These are phyloP conservation scores for Sphagnum tenellum DNA, from an alignment of 225 moss, liverwort and hornwort species.

Conservation along the genomic window DNA sequence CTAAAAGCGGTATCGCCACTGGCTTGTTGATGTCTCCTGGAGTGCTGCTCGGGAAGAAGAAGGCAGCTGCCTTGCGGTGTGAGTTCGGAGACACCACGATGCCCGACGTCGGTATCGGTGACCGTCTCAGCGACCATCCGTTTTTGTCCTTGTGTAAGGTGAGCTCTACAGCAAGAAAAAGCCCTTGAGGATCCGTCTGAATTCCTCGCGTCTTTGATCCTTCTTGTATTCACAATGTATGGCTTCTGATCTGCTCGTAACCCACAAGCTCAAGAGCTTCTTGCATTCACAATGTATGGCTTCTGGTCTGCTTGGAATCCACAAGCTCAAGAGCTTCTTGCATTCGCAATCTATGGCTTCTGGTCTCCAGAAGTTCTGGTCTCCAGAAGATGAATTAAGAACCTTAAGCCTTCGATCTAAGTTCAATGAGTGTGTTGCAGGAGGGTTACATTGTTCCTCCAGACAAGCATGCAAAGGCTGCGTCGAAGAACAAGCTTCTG, in stretches of 20 bases:
- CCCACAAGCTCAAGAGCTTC: not conserved
- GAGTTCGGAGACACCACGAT: slow-evolving; percentile 19
- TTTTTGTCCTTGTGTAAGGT: slow-evolving; percentile 67
- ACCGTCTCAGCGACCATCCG: slow-evolving; percentile 29
- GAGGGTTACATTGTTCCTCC: slow-evolving; percentile 43
- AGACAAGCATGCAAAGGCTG: slow-evolving; percentile 8
- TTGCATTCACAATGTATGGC: not conserved
- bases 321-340: not conserved
- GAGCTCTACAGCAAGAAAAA: not conserved
- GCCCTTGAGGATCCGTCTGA: too few species aligned
- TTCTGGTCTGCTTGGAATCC: not conserved
- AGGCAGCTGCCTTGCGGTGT: slow-evolving; percentile 15
- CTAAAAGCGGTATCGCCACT: slow-evolving; percentile 29
- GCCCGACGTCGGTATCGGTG: slow-evolving; percentile 57
- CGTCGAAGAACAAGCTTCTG: slow-evolving; percentile 23
- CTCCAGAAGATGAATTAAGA: too few species aligned
- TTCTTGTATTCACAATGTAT: not conserved
- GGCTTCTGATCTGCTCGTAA: not conserved
- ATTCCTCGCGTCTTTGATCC: not conserved
- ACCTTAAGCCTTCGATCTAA: too few species aligned
- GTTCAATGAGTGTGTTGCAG: slow-evolving; percentile 5
- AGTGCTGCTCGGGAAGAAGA: slow-evolving; percentile 34
- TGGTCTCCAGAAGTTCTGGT: too few species aligned
- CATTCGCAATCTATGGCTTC: too few species aligned
- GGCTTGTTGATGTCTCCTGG: slow-evolving; percentile 38